A percentile compares a stretch with the other conserved stretches of the same genome.
Conservation (phyloP, 1,284 basidiomycete genomes). For the Apiotrichum gamsii region DNA sequence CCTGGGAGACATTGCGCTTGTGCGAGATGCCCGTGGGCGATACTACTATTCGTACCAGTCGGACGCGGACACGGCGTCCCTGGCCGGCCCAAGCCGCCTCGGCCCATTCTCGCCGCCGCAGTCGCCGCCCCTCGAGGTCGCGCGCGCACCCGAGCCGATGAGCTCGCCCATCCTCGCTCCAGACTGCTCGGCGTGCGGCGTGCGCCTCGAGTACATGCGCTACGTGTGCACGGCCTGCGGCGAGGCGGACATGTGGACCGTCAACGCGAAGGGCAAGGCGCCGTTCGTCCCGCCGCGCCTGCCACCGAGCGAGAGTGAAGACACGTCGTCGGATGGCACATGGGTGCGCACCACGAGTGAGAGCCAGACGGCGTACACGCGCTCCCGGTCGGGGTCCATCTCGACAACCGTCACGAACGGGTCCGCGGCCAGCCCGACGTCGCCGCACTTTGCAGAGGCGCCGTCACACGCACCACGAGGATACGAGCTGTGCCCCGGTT, state of each 20-base stretch:
- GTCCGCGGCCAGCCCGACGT: conserved; percentile 16
- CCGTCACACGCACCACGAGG: conserved; percentile 49
- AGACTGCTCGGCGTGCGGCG: conserved; percentile 71
- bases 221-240: conserved; percentile 83
- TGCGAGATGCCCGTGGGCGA: conserved; percentile 42
- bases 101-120: conserved; percentile 10
- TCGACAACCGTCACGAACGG: conserved; percentile 21
- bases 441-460: not conserved
- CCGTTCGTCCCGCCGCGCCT: conserved; percentile 17
- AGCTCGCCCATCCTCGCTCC: conserved; percentile 60
- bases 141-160: conserved; percentile 49
- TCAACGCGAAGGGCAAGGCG: conserved; percentile 26
- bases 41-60: conserved; percentile 47
- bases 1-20: conserved; percentile 37
- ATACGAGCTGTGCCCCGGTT: conserved; percentile 74
- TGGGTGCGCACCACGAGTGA: not conserved
- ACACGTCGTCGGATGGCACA: conserved; percentile 24
- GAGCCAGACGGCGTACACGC: conserved; percentile 21
- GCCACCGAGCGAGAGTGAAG: conserved; percentile 10
- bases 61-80: conserved; percentile 12
- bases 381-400: conserved; percentile 20
- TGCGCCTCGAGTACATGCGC: conserved; percentile 65
- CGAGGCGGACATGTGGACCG: conserved; percentile 51
- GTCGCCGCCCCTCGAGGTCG: conserved; percentile 51
- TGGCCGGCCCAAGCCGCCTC: not conserved